Base-by-base conservation (phyloP, 1,284 basidiomycete species). In the Volvariella volvacea region DNA sequence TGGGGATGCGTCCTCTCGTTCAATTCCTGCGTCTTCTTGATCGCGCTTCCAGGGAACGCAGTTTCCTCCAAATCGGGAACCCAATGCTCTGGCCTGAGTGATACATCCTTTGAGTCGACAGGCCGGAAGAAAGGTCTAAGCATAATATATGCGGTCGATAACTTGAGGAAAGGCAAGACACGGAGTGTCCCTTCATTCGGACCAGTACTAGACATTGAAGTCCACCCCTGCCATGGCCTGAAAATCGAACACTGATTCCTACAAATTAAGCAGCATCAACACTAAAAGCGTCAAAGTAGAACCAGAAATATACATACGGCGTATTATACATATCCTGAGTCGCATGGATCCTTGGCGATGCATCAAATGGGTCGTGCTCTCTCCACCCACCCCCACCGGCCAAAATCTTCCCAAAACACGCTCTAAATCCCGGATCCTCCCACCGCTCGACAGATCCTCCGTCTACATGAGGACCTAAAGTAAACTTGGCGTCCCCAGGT, bases 141-240 rank as follows among this genome's bases (percentile, higher is more conserved):
- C 9, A 90, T 71, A 39, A 80, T 67, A 56, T 91, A 92, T 0
- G 88, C 81, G 1, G 59, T 59, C 0, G 62, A 52, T 3, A 65
- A 55, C 3, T 46, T 50, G 30, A 67, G 56, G 52, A 60, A 58
- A 2, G 64, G 63, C 6, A 66, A 53, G 4, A 67, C 63, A 8
- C 59, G 55, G 3, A 67, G 55, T 0, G 65, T 68, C 9, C 89
- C 88, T 56, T 90, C 81, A 3, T 67, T 66, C 0, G 80, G 74
- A 0, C 75, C 76, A 0, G 84, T 85, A 22, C 56, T 58, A 0
- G 81, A 82, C 45, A 91, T 64, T 4, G 77, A 74, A 0, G 78
- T 80, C 88, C 85, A 82, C 2, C 84, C 84, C 58, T 90, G 86
- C 72, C 83, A 83, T 0, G 83, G 79, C n/a, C 87, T 73, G 62